Evolutionary conservation across 2,329 filamentous ascomycete species (phyloP).

Genomic region (Harringtonia aguacate): DNA sequence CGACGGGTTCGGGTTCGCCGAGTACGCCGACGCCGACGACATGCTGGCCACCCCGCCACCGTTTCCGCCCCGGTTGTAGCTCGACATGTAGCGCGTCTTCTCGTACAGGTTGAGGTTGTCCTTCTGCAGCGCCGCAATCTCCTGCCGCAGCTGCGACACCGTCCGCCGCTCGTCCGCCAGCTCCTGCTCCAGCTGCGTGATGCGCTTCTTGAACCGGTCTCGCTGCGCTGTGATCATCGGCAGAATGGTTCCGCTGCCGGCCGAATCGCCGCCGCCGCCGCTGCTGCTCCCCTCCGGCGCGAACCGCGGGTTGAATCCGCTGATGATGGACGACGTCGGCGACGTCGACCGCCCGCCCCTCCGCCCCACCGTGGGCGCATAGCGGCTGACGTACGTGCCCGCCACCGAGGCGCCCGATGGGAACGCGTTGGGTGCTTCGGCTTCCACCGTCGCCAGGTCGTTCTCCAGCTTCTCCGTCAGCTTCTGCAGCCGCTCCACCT

Average conservation of each 20-base stretch:
- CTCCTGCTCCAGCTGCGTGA: slow-evolving; percentile 80
- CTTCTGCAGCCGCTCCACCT: slow-evolving; percentile 74
- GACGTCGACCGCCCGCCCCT: slow-evolving; percentile 53
- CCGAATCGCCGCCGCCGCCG: not conserved
- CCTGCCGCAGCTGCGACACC: slow-evolving; percentile 77
- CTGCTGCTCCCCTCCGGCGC: slow-evolving; percentile 8
- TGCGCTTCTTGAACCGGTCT: slow-evolving; percentile 96
- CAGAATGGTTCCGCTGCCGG: slow-evolving; percentile 46
- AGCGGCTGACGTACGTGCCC: slow-evolving; percentile 76
- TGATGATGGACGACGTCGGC: slow-evolving; percentile 96
- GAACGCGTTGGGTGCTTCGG: slow-evolving; percentile 72
- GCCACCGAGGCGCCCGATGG: slow-evolving; percentile 87
- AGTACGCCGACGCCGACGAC: slow-evolving; percentile 53
- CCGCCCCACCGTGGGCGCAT: slow-evolving; percentile 54
- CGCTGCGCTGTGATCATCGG: slow-evolving; percentile 98
- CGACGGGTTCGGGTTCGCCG: slow-evolving; percentile 64
- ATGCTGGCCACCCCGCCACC: slow-evolving; percentile 31
- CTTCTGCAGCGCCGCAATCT: slow-evolving; percentile 84
- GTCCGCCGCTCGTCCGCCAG: slow-evolving; percentile 73
- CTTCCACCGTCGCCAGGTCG: slow-evolving; percentile 79
- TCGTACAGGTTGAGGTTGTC: slow-evolving; percentile 96
- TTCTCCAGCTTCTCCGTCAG: slow-evolving; percentile 86
- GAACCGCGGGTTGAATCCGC: slow-evolving; percentile 72
- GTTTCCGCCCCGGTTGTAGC: slow-evolving; percentile 63
- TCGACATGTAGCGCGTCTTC: slow-evolving; percentile 92